Conservation (phyloP, 495 filamentous ascomycete genomes). For the Penicillium chermesinum region DNA sequence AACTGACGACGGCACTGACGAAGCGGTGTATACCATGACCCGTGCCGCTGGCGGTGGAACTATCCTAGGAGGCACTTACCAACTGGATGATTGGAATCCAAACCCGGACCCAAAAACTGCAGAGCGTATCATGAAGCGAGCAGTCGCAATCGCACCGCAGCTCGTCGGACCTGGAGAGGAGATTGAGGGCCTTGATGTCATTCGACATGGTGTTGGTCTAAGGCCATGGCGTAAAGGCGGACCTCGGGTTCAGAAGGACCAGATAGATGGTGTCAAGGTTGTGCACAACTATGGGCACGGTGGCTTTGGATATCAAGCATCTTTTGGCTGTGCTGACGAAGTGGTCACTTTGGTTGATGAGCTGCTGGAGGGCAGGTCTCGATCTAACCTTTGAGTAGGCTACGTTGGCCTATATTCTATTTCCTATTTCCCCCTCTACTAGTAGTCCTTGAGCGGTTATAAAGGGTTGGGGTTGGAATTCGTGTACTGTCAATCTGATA, state of each 20-base stretch:
- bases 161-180: slow-evolving; percentile 67
- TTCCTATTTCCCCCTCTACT: no score
- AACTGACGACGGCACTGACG: slow-evolving; percentile 70
- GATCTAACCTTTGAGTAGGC: no score
- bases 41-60: slow-evolving; percentile 71
- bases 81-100: slow-evolving; percentile 74
- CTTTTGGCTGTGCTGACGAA: slow-evolving; percentile 68
- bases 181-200: slow-evolving; percentile 67
- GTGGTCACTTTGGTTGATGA: no score
- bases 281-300: slow-evolving; percentile 96
- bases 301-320: slow-evolving; percentile 82
- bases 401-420: no score
- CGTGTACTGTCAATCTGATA: no score
- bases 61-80: slow-evolving; percentile 79
- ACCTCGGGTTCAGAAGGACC: slow-evolving; percentile 74
- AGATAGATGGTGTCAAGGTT: slow-evolving; percentile 58
- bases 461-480: no score
- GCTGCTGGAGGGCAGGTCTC: no score
- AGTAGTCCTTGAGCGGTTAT: no score
- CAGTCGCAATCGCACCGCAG: slow-evolving; percentile 62
- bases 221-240: slow-evolving; percentile 71
- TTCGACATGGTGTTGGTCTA: slow-evolving; percentile 82
- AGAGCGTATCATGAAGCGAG: slow-evolving; percentile 78
- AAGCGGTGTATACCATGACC: slow-evolving; percentile 79
- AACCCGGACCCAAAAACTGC: slow-evolving; percentile 74